Percentiles rank a stretch among this genome's conserved stretches.
phyloP scores from a whole-genome alignment of 805 yeast species.

The Peterozyma toletana region DNA sequence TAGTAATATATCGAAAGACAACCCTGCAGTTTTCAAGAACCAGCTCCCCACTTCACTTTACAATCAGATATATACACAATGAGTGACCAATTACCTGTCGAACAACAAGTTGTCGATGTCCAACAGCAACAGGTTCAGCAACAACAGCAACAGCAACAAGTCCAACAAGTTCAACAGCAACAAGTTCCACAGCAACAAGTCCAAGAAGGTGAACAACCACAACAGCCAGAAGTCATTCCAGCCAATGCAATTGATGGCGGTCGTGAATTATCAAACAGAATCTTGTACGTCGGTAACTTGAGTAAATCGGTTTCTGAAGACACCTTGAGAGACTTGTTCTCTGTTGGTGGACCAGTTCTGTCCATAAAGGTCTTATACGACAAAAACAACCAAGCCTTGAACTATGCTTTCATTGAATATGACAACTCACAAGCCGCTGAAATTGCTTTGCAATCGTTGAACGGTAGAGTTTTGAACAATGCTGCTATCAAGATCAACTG shows the following conservation, averaged over 20 bases:
- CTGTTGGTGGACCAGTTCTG: constrained; percentile 52
- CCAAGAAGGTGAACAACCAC: background rate
- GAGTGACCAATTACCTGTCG: background rate
- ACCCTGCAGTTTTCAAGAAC: too few relatives aligned
- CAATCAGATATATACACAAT: background rate
- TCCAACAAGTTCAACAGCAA: constrained; percentile 7
- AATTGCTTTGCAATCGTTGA: constrained; percentile 51
- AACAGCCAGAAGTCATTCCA: constrained; percentile 30
- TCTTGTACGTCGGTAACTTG: constrained; percentile 72
- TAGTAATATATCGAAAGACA: too few relatives aligned
- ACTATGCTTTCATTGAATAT: constrained; percentile 82
- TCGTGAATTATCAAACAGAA: constrained; percentile 66
- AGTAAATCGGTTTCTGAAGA: constrained; percentile 62
- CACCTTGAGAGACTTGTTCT: constrained; percentile 51
- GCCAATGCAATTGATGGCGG: constrained; percentile 80
- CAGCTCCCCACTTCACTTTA: too few relatives aligned
- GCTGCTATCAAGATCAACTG: constrained; percentile 61
- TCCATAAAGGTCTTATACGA: constrained; percentile 69
- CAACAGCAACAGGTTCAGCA: constrained; percentile 9
- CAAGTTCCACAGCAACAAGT: background rate
- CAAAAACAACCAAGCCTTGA: constrained; percentile 64
- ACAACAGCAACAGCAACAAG: constrained; percentile 7
- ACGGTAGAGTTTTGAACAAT: constrained; percentile 50
- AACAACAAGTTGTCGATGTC: constrained; percentile 2
- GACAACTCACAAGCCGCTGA: constrained; percentile 50